Conservation (phyloP, 192 early-diverging fungal genomes). For the Coemansia sp. region DNA sequence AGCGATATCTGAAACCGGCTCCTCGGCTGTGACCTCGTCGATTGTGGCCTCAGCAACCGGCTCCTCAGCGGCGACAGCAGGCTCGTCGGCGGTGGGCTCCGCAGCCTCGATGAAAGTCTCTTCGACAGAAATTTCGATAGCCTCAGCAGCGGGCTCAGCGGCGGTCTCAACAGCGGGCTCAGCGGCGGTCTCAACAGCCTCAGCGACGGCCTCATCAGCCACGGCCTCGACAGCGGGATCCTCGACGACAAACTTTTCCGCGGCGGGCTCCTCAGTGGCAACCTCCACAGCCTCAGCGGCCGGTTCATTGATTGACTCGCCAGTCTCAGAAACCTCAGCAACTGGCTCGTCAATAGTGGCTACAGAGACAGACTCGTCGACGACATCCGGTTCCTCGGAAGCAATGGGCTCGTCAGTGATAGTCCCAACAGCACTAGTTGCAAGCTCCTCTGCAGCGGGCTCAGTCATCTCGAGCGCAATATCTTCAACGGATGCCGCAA, state of each 20-base stretch:
- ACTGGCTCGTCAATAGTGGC: too few relatives aligned
- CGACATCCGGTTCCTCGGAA: too few relatives aligned
- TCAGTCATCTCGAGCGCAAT: too few relatives aligned
- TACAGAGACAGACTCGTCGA: too few relatives aligned
- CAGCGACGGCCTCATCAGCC: background rate
- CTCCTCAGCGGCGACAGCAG: background rate
- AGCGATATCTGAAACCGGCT: too few relatives aligned
- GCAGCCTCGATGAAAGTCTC: background rate
- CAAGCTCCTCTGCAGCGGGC: too few relatives aligned
- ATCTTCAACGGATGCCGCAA: too few relatives aligned
- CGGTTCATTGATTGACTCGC: background rate
- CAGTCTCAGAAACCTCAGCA: too few relatives aligned
- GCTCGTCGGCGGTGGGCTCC: background rate
- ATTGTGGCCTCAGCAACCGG: background rate
- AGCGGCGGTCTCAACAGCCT: conserved; percentile 9
- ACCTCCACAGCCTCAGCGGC: background rate
- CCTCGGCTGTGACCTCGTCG: too few relatives aligned
- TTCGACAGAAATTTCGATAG: background rate
- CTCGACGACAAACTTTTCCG: background rate
- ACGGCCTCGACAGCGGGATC: background rate
- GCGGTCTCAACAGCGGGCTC: conserved; percentile 1
- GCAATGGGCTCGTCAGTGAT: too few relatives aligned
- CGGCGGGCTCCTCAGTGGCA: background rate
- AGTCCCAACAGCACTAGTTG: too few relatives aligned
- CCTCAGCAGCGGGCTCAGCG: background rate